These are phyloP conservation scores for Orbilia quercus DNA, from an alignment of 2,329 filamentous ascomycete genomes.

Conservation along the genomic window DNA sequence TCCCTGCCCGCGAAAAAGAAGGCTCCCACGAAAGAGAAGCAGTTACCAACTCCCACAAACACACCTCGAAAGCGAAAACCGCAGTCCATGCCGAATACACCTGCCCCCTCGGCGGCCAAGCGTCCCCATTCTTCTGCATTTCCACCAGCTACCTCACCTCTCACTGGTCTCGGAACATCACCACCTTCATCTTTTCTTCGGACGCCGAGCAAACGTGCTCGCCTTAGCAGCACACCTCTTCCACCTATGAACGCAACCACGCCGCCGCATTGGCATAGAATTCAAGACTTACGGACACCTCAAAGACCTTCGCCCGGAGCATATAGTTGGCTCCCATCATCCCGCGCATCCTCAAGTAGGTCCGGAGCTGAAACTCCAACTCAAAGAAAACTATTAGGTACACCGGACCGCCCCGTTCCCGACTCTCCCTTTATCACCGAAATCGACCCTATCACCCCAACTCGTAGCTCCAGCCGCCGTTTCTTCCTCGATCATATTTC, in stretches of 20 bases:
- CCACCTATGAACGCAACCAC: conserved; percentile 42
- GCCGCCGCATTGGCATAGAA: conserved; percentile 15
- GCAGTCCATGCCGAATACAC: conserved; percentile 36
- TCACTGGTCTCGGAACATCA: conserved; percentile 31
- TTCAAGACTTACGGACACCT: conserved; percentile 35
- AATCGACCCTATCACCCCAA: conserved; percentile 18
- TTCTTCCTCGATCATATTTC: conserved; percentile 43
- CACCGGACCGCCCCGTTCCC: conserved; percentile 31
- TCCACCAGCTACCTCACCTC: conserved; percentile 29
- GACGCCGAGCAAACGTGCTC: conserved; percentile 35
- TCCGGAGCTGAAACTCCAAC: conserved; percentile 22
- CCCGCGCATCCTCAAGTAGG: conserved; percentile 19
- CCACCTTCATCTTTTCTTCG: conserved; percentile 31
- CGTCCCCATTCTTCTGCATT: conserved; percentile 33
- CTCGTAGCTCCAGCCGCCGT: conserved; percentile 4
- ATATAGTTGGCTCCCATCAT: conserved; percentile 31
- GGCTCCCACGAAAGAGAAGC: conserved; percentile 24
- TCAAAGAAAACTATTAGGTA: not conserved
- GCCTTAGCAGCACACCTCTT: conserved; percentile 15
- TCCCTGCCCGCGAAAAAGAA: conserved; percentile 46
- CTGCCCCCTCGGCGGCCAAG: conserved; percentile 26
- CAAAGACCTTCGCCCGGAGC: conserved; percentile 33
- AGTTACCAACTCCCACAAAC: conserved; percentile 43
- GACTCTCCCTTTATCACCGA: conserved; percentile 40
- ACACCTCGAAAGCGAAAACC: conserved; percentile 41